phyloP scores from a whole-genome alignment of 2,329 filamentous ascomycete species.

The Coniochaeta prunicola region DNA sequence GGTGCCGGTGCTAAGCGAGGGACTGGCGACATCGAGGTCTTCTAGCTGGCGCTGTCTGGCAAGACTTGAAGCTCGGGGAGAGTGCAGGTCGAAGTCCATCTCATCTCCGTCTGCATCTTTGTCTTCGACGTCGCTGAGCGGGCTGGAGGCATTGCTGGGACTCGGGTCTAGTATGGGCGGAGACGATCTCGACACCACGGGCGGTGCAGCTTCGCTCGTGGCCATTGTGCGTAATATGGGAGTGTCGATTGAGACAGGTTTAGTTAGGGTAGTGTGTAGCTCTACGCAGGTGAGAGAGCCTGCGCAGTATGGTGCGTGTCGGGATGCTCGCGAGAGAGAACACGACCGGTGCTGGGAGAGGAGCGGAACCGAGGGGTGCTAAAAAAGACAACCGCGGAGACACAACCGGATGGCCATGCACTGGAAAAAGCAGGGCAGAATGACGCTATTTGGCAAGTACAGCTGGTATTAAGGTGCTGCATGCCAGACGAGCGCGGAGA shows the following conservation, averaged over 20 bases:
- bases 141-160: conserved; percentile 76
- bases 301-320: conserved; percentile 5
- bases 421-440: background rate
- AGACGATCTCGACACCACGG: conserved; percentile 32
- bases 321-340: background rate
- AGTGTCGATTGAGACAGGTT: background rate
- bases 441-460: background rate
- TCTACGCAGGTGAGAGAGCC: conserved; percentile 2
- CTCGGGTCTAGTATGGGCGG: conserved; percentile 42
- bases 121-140: conserved; percentile 81
- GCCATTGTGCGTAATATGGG: conserved; percentile 33
- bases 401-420: background rate
- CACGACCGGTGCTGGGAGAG: background rate
- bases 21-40: background rate
- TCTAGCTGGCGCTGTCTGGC: background rate
- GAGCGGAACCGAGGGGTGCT: background rate
- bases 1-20: conserved; percentile 12
- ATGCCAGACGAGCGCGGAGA: background rate
- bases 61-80: background rate
- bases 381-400: background rate
- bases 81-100: conserved; percentile 34
- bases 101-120: conserved; percentile 64
- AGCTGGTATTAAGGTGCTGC: background rate
- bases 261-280: background rate
- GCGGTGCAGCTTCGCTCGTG: conserved; percentile 39